Conservation (phyloP, 495 filamentous ascomycete species). For the Durotheca rogersii region DNA sequence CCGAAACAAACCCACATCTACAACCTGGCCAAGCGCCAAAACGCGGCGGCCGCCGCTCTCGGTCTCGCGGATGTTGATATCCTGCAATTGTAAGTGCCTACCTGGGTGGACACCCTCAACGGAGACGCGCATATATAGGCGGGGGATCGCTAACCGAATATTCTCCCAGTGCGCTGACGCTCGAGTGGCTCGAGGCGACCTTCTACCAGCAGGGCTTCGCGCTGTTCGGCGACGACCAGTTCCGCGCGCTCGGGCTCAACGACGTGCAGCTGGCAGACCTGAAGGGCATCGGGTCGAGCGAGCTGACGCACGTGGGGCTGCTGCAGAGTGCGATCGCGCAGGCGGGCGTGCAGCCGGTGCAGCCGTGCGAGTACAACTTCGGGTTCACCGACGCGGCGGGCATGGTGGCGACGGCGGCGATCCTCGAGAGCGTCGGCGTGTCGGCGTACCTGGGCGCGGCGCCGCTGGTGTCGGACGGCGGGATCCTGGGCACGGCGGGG, state of each 20-base stretch:
- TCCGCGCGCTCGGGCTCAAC: slow-evolving; percentile 55
- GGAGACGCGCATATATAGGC: no score
- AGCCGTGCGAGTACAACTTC: slow-evolving; percentile 64
- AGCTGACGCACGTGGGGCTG: slow-evolving; percentile 58
- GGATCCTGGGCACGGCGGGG: slow-evolving; percentile 57
- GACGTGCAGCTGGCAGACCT: slow-evolving; percentile 52
- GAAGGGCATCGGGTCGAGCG: slow-evolving; percentile 53
- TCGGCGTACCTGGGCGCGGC: slow-evolving; percentile 65
- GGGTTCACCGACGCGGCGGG: slow-evolving; percentile 57
- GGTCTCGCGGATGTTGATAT: slow-evolving; percentile 65
- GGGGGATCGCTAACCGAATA: slow-evolving; percentile 21
- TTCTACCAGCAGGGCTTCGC: slow-evolving; percentile 65
- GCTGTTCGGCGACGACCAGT: slow-evolving; percentile 60
- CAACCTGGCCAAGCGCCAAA: slow-evolving; percentile 51
- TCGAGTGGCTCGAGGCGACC: slow-evolving; percentile 62
- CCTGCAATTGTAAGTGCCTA: slow-evolving; percentile 75
- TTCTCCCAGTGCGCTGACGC: slow-evolving; percentile 59
- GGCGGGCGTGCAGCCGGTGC: slow-evolving; percentile 56
- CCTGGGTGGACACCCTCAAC: no score
- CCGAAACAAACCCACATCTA: slow-evolving; percentile 45
- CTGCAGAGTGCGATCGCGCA: slow-evolving; percentile 56
- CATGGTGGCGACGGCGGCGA: slow-evolving; percentile 60
- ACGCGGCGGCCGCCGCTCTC: slow-evolving; percentile 51
- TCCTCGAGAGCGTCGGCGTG: slow-evolving; percentile 63
- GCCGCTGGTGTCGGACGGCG: slow-evolving; percentile 52